Percentiles rank a stretch among this genome's conserved stretches.
Evolutionary conservation across 2,329 filamentous ascomycete genomes (phyloP).

Genomic region (Sclerotinia spermophila): DNA sequence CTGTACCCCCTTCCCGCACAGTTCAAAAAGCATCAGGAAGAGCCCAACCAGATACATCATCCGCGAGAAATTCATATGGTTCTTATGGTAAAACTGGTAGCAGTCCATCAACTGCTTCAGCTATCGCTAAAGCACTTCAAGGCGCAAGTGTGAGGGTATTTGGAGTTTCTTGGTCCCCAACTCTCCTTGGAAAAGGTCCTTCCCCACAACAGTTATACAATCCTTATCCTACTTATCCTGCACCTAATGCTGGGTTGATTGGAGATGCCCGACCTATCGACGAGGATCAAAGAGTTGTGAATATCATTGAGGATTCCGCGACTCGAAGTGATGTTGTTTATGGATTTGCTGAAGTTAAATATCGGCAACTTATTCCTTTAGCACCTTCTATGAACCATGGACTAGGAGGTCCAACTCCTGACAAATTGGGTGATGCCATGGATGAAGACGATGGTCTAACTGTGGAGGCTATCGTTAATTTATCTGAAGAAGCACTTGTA

Average conservation of each 20-base stretch:
- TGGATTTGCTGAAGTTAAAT: slow-evolving; percentile 97
- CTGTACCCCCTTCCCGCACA: slow-evolving; percentile 63
- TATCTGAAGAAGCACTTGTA: slow-evolving; percentile 92
- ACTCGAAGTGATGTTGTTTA: slow-evolving; percentile 94
- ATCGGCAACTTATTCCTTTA: slow-evolving; percentile 89
- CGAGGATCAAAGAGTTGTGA: slow-evolving; percentile 74
- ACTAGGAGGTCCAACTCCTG: slow-evolving; percentile 58
- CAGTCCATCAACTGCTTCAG: slow-evolving; percentile 75
- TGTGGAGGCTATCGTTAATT: slow-evolving; percentile 74
- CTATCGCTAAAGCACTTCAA: slow-evolving; percentile 91
- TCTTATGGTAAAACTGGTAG: slow-evolving; percentile 44
- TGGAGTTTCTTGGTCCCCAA: slow-evolving; percentile 66
- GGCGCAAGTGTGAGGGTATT: slow-evolving; percentile 78
- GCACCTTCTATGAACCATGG: slow-evolving; percentile 74
- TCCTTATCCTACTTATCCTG: slow-evolving; percentile 81
- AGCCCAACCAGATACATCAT: slow-evolving; percentile 50
- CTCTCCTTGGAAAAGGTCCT: slow-evolving; percentile 55
- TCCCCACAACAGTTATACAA: slow-evolving; percentile 75
- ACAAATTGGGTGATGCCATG: slow-evolving; percentile 51
- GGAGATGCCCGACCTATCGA: slow-evolving; percentile 67
- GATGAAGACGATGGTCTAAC: slow-evolving; percentile 75
- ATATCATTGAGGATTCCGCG: slow-evolving; percentile 85
- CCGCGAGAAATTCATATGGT: slow-evolving; percentile 77
- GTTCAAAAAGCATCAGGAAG: slow-evolving; percentile 71
- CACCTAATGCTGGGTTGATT: slow-evolving; percentile 61